A percentile compares a stretch with the other conserved stretches of the same genome.
Conservation (phyloP, 202 grass and related monocot genomes). For the Schoenoplectus triqueter region DNA sequence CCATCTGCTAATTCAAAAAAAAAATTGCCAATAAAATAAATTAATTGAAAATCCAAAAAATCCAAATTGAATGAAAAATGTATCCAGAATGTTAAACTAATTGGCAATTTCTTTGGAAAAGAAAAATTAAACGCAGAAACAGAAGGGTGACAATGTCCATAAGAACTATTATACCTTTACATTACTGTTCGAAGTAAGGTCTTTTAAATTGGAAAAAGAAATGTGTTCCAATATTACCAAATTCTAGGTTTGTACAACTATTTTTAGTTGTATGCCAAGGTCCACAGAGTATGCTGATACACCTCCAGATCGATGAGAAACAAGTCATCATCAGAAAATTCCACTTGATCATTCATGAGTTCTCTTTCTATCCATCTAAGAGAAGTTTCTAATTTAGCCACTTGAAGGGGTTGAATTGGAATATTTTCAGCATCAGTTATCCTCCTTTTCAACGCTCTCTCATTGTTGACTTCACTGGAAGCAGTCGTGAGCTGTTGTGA, state of each 20-base stretch:
- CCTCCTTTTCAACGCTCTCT: not conserved
- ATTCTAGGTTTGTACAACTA: not conserved
- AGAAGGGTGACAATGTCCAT: not conserved
- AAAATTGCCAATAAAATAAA: too few relatives aligned
- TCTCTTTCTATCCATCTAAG: conserved; percentile 2
- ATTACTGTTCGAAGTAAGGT: not conserved
- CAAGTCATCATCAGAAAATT: not conserved
- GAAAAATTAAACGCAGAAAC: not conserved
- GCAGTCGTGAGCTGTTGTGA: too few relatives aligned
- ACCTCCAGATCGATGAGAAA: conserved; percentile 21
- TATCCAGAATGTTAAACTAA: too few relatives aligned
- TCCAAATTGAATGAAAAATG: too few relatives aligned
- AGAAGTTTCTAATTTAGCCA: not conserved
- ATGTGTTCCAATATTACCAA: not conserved
- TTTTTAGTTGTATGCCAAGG: not conserved
- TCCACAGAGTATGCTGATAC: conserved; percentile 6
- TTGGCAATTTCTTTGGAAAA: not conserved
- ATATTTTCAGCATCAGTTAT: not conserved
- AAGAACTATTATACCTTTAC: not conserved
- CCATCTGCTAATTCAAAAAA: too few relatives aligned
- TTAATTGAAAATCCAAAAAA: too few relatives aligned
- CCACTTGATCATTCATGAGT: conserved; percentile 4
- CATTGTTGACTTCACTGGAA: not conserved
- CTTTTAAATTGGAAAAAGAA: not conserved
- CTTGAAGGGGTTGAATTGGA: not conserved